Conservation (phyloP, 208 protist species). For the Plasmodiophora brassicae region DNA sequence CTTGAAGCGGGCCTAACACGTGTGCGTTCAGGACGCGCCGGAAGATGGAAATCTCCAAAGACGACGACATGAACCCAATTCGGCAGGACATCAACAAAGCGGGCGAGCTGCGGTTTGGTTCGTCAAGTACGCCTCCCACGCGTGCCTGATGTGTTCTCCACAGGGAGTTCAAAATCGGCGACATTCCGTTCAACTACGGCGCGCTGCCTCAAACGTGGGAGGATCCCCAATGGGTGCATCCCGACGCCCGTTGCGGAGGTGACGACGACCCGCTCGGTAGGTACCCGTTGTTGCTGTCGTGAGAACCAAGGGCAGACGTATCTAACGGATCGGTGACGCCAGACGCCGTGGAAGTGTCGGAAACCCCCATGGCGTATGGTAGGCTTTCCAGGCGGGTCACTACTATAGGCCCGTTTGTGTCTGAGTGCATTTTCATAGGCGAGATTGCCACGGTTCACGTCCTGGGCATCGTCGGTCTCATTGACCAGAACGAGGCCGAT, state of each 20-base stretch:
- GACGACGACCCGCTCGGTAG: background rate
- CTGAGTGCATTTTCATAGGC: background rate
- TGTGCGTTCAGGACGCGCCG: background rate
- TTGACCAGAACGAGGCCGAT: slow-evolving; percentile 39
- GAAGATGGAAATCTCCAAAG: slow-evolving; percentile 19
- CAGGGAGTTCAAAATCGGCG: slow-evolving; percentile 9
- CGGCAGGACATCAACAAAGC: slow-evolving; percentile 11
- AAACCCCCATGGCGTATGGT: background rate
- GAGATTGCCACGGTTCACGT: slow-evolving; percentile 3
- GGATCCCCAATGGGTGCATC: slow-evolving; percentile 13
- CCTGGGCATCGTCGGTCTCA: slow-evolving; percentile 33
- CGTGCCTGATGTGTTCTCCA: background rate
- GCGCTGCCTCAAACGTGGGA: slow-evolving; percentile 39
- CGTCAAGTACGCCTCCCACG: background rate
- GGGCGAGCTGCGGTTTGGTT: slow-evolving; percentile 15
- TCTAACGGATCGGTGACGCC: too few relatives aligned
- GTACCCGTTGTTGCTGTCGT: too few relatives aligned
- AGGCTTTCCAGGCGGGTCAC: background rate
- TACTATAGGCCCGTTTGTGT: background rate
- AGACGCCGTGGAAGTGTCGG: background rate
- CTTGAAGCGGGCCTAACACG: background rate
- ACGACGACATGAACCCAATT: slow-evolving; percentile 34
- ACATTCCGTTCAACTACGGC: slow-evolving; percentile 43
- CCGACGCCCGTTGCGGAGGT: background rate
- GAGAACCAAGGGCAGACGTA: too few relatives aligned